phyloP scores from a whole-genome alignment of 805 yeast genomes.

The Komagataella phaffii region DNA sequence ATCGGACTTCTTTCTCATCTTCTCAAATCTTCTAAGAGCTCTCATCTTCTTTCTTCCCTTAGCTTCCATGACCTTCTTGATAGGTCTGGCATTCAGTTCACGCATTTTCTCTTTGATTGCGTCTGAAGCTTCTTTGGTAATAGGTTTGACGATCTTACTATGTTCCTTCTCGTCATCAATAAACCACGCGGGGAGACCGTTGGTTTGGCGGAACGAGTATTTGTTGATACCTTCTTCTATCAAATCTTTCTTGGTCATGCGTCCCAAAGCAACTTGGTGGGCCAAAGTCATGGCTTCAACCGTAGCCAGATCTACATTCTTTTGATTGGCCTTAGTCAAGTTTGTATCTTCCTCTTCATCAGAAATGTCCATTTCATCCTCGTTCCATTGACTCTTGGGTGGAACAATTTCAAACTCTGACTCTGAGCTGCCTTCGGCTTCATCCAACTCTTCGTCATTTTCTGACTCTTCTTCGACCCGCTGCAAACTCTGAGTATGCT shows the following conservation, averaged over 20 bases:
- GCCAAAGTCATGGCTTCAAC: slow-evolving; percentile 98
- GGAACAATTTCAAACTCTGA: slow-evolving; percentile 14
- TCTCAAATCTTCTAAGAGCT: slow-evolving; percentile 76
- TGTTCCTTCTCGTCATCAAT: slow-evolving; percentile 83
- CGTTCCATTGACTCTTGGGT: slow-evolving; percentile 25
- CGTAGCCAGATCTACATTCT: slow-evolving; percentile 70
- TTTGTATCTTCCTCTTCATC: slow-evolving; percentile 34
- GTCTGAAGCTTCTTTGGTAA: slow-evolving; percentile 84
- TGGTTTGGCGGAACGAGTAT: slow-evolving; percentile 83
- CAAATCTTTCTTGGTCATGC: slow-evolving; percentile 69
- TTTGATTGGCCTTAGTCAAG: slow-evolving; percentile 28
- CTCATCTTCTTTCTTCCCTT: slow-evolving; percentile 93
- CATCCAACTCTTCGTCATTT: slow-evolving; percentile 9
- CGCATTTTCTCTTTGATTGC: slow-evolving; percentile 65
- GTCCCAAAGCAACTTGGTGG: slow-evolving; percentile 87
- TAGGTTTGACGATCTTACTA: slow-evolving; percentile 77
- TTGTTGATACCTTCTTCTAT: slow-evolving; percentile 89
- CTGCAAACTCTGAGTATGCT: background rate
- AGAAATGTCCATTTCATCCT: slow-evolving; percentile 10
- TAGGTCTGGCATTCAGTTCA: slow-evolving; percentile 91
- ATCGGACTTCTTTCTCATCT: slow-evolving; percentile 86
- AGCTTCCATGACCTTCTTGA: slow-evolving; percentile 97
- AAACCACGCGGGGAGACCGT: slow-evolving; percentile 95
- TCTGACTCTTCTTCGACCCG: slow-evolving; percentile 7
- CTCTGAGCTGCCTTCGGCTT: slow-evolving; percentile 3